Percentiles rank a stretch among this genome's conserved stretches.
Evolutionary conservation across 2,329 filamentous ascomycete genomes (phyloP).

Genomic region (Ustilaginoidea virens): DNA sequence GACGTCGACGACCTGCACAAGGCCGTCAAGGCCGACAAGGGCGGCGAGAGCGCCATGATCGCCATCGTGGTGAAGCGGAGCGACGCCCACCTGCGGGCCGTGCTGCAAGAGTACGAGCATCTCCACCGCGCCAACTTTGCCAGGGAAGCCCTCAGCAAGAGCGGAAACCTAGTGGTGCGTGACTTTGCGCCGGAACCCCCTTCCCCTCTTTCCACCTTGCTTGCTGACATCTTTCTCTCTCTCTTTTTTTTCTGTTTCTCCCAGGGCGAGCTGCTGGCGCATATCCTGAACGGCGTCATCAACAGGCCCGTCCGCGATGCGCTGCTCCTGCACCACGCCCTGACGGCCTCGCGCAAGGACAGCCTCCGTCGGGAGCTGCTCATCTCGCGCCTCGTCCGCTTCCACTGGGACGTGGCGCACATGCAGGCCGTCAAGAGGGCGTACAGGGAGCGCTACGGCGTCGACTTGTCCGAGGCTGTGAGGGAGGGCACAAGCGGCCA

Average conservation of each 20-base stretch:
- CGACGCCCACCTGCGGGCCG: conserved; percentile 67
- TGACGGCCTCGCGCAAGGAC: conserved; percentile 58
- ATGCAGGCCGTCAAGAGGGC: conserved; percentile 65
- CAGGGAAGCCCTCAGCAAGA: conserved; percentile 73
- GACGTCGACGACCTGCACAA: conserved; percentile 60
- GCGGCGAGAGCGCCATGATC: conserved; percentile 80
- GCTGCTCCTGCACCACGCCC: conserved; percentile 77
- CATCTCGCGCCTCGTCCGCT: conserved; percentile 71
- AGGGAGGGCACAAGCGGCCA: conserved; percentile 61
- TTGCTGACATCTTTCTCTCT: background rate
- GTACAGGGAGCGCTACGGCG: conserved; percentile 63
- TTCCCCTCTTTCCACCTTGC: background rate
- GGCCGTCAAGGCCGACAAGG: conserved; percentile 56
- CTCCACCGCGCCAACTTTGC: conserved; percentile 71
- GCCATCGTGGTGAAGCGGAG: conserved; percentile 67
- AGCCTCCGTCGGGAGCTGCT: conserved; percentile 68
- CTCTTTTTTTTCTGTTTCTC: background rate
- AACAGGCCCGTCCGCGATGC: conserved; percentile 91
- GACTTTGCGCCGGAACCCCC: background rate
- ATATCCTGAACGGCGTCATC: conserved; percentile 92
- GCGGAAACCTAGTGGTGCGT: conserved; percentile 81
- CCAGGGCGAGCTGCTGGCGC: conserved; percentile 84
- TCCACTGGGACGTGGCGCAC: conserved; percentile 85
- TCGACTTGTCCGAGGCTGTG: conserved; percentile 62
- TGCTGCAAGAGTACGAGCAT: conserved; percentile 62